Percentiles rank a stretch among this genome's conserved stretches.
These are phyloP conservation scores for Ramaria sp. DNA, from an alignment of 768 basidiomycete genomes.

Conservation along the genomic window DNA sequence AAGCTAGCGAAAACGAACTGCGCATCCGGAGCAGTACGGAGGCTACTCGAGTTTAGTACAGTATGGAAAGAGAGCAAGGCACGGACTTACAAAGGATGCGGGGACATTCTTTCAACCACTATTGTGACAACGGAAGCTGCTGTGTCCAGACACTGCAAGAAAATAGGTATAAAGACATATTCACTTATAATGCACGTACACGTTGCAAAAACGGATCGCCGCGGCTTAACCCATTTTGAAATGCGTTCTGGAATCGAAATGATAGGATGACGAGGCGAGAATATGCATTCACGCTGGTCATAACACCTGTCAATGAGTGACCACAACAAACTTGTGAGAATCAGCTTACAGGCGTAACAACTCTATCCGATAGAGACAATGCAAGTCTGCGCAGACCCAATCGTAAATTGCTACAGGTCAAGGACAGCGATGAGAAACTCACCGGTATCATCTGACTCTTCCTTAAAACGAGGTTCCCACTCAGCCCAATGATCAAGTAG, in stretches of 20 bases:
- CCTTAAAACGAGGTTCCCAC: slow-evolving; percentile 3
- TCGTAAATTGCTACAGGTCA: not conserved
- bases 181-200: slow-evolving; percentile 34
- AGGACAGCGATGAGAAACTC: not conserved
- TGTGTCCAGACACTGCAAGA: slow-evolving; percentile 23
- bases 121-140: slow-evolving; percentile 5
- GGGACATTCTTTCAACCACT: slow-evolving; percentile 13
- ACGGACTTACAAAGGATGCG: slow-evolving; percentile 6
- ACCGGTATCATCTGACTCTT: slow-evolving; percentile 4
- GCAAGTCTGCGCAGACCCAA: not conserved
- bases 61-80: not conserved
- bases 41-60: not conserved
- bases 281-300: slow-evolving; percentile 13
- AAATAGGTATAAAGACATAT: slow-evolving; percentile 10
- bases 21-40: slow-evolving; percentile 16
- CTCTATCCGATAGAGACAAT: slow-evolving; percentile 6
- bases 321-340: not conserved
- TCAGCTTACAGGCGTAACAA: slow-evolving; percentile 4
- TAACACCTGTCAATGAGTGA: not conserved
- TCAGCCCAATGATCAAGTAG: slow-evolving; percentile 6
- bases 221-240: slow-evolving; percentile 9
- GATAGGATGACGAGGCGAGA: slow-evolving; percentile 18
- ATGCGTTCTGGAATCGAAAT: slow-evolving; percentile 19
- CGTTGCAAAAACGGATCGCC: slow-evolving; percentile 8
- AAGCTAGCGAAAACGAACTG: slow-evolving; percentile 18